Evolutionary conservation across 371 early-diverging fungal species (phyloP).

Genomic region (Mortierella sp.): DNA sequence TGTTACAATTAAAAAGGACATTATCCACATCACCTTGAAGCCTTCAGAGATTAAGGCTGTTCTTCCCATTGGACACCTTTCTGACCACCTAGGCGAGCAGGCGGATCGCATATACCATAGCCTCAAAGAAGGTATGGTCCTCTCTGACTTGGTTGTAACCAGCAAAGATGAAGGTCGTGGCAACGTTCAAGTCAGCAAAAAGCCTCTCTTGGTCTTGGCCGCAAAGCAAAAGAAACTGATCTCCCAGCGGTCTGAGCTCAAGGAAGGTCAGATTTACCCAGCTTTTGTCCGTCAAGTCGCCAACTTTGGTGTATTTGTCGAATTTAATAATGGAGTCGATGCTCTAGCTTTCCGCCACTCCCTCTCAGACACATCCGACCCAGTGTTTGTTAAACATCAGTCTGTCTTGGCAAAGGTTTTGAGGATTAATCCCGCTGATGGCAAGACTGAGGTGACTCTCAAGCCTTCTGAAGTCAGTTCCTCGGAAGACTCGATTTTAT

Average conservation of each 20-base stretch:
- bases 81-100: constrained; percentile 69
- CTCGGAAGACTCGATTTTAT: constrained; percentile 42
- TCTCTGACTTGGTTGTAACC: constrained; percentile 70
- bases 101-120: constrained; percentile 59
- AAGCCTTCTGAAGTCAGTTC: constrained; percentile 66
- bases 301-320: constrained; percentile 71
- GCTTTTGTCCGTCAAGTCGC: constrained; percentile 71
- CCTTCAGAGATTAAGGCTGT: constrained; percentile 65
- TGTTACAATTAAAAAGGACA: constrained; percentile 60
- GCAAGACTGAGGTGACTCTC: constrained; percentile 65
- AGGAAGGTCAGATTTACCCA: constrained; percentile 64
- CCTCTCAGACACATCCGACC: constrained; percentile 72
- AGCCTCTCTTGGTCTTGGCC: constrained; percentile 69
- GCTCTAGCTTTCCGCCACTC: constrained; percentile 58
- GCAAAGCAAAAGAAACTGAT: constrained; percentile 59
- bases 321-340: constrained; percentile 65
- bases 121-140: constrained; percentile 59
- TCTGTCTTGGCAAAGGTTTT: constrained; percentile 72
- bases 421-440: constrained; percentile 58
- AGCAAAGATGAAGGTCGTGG: constrained; percentile 60
- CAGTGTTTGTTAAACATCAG: constrained; percentile 66
- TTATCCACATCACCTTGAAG: constrained; percentile 65
- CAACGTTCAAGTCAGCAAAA: constrained; percentile 66
- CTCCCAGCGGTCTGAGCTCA: constrained; percentile 38
- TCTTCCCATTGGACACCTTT: constrained; percentile 69